Evolutionary conservation across 2,329 filamentous ascomycete genomes (phyloP), one percentile per base, ranked within the genome.

Genomic region (Clonostachys sp.): DNA sequence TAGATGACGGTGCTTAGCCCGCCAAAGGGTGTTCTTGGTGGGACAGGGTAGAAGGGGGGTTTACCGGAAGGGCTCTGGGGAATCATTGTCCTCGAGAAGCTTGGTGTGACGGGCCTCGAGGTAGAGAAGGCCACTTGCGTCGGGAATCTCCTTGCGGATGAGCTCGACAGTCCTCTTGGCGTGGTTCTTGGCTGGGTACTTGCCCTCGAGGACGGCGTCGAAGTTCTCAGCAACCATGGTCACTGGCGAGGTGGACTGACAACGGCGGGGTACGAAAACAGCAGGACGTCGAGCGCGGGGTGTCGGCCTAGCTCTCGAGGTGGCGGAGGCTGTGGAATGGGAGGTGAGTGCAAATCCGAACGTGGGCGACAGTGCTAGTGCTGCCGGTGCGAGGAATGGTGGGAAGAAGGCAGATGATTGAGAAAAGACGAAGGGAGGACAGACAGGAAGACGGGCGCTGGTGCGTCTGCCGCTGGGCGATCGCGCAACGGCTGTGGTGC

Each of bases 71-170:
- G 83, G 89, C 59, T 84, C 80, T 8, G 85, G 78, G 61, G 88
- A 83, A 66, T 97, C 94, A 61, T 89, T 92, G 65, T 99, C 92
- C 69, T 97, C 92, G 42, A 89, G 80, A 66, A 96, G 75, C 61
- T 81, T 84, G 53, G 85, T 89, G 65, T 86, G 83, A 61, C 91
- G 87, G 46, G 85, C 87, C 72, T 97, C 92, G 42, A 97, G 77
- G 63, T 96, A 99, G 48, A 99, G 77, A 16, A 92, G 76, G 43
- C 91, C 91, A 34, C 59, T 62, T 48, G 75, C 75, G 53, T 81
- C 75, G 34, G 86, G 81, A 39, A 83, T 71, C 61, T 87, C 83
- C 51, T 80, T 72, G 47, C 79, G 77, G 53, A 97, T 84, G 64
- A 85, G 86, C 50, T 89, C 81, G 49, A 85, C 87, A n/a, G 97